These are phyloP conservation scores for Serendipita sp. DNA, from an alignment of 768 basidiomycete species.

Conservation along the genomic window DNA sequence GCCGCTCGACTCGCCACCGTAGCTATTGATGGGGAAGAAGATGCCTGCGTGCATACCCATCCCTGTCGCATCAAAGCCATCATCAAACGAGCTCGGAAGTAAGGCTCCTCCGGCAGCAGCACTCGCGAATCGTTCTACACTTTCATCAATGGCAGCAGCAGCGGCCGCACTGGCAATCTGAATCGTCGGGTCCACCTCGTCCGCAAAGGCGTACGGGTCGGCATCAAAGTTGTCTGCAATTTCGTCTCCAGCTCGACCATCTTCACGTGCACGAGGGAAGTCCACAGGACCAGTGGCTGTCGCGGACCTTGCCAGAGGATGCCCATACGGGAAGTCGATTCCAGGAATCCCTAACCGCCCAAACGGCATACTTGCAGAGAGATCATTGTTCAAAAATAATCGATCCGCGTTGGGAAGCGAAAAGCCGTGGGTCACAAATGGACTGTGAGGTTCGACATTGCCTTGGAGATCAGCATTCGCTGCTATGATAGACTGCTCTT, in stretches of 20 bases:
- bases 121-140: background rate
- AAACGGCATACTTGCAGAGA: conserved; percentile 19
- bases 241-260: background rate
- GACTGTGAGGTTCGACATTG: conserved; percentile 15
- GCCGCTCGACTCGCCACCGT: background rate
- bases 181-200: background rate
- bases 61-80: background rate
- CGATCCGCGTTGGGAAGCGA: conserved; percentile 49
- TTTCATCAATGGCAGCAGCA: conserved; percentile 2
- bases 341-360: background rate
- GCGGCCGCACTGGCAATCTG: background rate
- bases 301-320: background rate
- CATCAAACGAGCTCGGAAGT: background rate
- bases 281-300: background rate
- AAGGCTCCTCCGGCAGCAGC: background rate
- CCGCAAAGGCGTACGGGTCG: background rate
- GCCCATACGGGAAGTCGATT: background rate
- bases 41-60: conserved; percentile 5
- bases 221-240: background rate
- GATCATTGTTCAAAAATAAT: conserved; percentile 37
- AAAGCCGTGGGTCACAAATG: conserved; percentile 56
- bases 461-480: no score
- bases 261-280: background rate
- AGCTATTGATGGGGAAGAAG: background rate
- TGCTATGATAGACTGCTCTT: no score